Evolutionary conservation across 1,139 yeast species (phyloP).

Genomic region (Kurtzmaniella quercitrusa): DNA sequence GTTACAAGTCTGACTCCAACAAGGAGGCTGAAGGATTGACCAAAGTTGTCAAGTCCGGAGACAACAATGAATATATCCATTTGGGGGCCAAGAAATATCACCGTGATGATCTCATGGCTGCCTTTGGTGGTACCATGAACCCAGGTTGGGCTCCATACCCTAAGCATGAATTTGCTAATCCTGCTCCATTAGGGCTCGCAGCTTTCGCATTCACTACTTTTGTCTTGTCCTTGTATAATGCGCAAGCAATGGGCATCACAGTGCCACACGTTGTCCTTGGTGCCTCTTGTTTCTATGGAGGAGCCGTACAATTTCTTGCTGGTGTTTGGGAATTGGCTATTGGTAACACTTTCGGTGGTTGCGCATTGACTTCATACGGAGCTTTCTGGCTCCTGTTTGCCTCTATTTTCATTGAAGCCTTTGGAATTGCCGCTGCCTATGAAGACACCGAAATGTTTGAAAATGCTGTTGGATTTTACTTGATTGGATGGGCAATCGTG

Average conservation of each 20-base stretch:
- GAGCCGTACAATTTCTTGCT: conserved; percentile 42
- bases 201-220: conserved; percentile 52
- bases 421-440: conserved; percentile 60
- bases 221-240: conserved; percentile 39
- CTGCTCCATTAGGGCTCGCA: conserved; percentile 59
- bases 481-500: conserved; percentile 45
- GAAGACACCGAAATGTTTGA: conserved; percentile 26
- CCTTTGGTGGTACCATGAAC: conserved; percentile 32
- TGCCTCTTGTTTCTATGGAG: conserved; percentile 42
- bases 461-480: conserved; percentile 40
- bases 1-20: neutral
- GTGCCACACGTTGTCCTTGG: conserved; percentile 40
- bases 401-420: conserved; percentile 27
- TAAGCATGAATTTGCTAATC: conserved; percentile 44
- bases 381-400: conserved; percentile 42
- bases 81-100: conserved; percentile 6
- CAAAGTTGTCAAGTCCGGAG: conserved; percentile 4
- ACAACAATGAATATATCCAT: conserved; percentile 5
- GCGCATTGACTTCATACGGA: conserved; percentile 41
- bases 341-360: conserved; percentile 39
- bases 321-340: conserved; percentile 50
- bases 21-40: neutral
- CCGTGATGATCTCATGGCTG: conserved; percentile 5
- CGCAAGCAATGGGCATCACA: conserved; percentile 38
- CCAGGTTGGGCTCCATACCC: conserved; percentile 38